phyloP scores from a whole-genome alignment of 2,329 filamentous ascomycete genomes.

The Alternaria sp. region DNA sequence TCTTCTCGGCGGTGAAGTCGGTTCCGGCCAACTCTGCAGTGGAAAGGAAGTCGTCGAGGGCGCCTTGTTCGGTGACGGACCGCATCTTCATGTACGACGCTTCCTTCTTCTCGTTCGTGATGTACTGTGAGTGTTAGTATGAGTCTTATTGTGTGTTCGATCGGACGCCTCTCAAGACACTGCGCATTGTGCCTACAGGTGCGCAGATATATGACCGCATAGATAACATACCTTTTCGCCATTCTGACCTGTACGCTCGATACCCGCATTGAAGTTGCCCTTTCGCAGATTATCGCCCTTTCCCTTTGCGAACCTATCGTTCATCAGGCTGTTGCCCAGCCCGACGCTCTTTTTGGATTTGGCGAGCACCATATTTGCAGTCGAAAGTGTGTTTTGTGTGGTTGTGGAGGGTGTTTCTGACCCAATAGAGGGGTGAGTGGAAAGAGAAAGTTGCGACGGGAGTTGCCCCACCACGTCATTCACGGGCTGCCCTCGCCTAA shows the following conservation, averaged over 20 bases:
- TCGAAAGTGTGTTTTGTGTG: slow-evolving; percentile 19
- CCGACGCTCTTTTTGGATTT: slow-evolving; percentile 97
- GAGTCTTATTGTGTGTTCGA: neutral
- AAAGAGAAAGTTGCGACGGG: slow-evolving; percentile 26
- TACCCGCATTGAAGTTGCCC: slow-evolving; percentile 67
- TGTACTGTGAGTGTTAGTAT: slow-evolving; percentile 67
- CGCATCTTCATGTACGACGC: slow-evolving; percentile 99
- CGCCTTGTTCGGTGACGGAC: slow-evolving; percentile 95
- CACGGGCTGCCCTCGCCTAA: slow-evolving; percentile 66
- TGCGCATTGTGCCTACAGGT: neutral
- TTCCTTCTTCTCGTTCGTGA: slow-evolving; percentile 89
- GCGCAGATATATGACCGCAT: fast-evolving
- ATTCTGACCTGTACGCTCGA: slow-evolving; percentile 75
- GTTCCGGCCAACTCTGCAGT: slow-evolving; percentile 97
- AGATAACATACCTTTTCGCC: slow-evolving; percentile 71
- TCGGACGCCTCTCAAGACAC: neutral
- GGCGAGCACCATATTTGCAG: slow-evolving; percentile 71
- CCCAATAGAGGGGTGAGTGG: slow-evolving; percentile 28
- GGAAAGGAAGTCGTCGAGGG: slow-evolving; percentile 93
- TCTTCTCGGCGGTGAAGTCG: slow-evolving; percentile 98
- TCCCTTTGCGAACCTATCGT: slow-evolving; percentile 94
- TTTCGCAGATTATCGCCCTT: slow-evolving; percentile 86
- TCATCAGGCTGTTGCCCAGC: slow-evolving; percentile 97
- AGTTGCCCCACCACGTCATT: slow-evolving; percentile 54
- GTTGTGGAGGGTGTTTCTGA: slow-evolving; percentile 29